Conservation (phyloP, 2,329 filamentous ascomycete genomes). For the Phialocephala sp. region DNA sequence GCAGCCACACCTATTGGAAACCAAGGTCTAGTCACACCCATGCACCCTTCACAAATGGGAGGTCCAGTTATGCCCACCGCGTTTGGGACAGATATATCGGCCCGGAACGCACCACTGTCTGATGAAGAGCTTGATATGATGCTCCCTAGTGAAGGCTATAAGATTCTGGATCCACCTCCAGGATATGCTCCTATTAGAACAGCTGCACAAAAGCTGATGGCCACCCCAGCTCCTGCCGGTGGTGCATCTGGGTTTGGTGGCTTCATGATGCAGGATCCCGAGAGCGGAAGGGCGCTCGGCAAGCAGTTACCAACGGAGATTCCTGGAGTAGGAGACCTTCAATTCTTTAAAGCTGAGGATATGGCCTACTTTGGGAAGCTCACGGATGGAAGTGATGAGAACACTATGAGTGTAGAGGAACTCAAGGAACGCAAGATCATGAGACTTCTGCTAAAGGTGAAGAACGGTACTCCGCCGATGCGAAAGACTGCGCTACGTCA, state of each 20-base stretch:
- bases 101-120: conserved; percentile 80
- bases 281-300: conserved; percentile 79
- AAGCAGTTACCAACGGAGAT: conserved; percentile 96
- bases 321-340: conserved; percentile 91
- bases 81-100: conserved; percentile 82
- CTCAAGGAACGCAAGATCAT: conserved; percentile 99
- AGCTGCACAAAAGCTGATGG: conserved; percentile 75
- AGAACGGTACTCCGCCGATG: conserved; percentile 99
- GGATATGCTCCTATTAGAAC: conserved; percentile 87
- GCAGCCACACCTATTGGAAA: conserved; percentile 77
- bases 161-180: conserved; percentile 86
- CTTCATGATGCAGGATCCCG: conserved; percentile 97
- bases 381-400: conserved; percentile 92
- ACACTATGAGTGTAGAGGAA: conserved; percentile 89
- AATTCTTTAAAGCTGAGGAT: conserved; percentile 98
- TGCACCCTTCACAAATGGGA: conserved; percentile 70
- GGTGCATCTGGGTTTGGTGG: conserved; percentile 52
- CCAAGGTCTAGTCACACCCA: conserved; percentile 77
- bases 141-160: conserved; percentile 90
- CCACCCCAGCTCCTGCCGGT: conserved; percentile 74
- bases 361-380: conserved; percentile 99
- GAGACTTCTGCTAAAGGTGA: conserved; percentile 94
- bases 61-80: conserved; percentile 58
- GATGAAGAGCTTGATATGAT: conserved; percentile 95
- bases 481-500: conserved; percentile 96